A percentile compares a stretch with the other conserved stretches of the same genome.
Conservation (phyloP, 2,329 filamentous ascomycete species). For the Penicillium sp. region DNA sequence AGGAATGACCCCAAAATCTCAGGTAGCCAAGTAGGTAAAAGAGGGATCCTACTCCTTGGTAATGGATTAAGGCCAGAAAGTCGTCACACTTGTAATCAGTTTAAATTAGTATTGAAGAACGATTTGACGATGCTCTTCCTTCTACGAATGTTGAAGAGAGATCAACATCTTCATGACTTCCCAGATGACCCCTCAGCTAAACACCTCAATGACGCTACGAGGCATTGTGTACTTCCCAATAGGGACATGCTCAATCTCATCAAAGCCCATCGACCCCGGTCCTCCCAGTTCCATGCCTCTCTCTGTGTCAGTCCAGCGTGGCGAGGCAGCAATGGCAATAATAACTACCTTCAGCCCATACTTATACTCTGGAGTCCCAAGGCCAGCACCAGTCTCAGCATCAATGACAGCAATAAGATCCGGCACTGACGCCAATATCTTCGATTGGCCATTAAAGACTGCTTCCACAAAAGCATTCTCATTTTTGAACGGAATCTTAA, state of each 20-base stretch:
- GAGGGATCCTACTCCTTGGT: too few relatives aligned
- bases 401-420: conserved; percentile 59
- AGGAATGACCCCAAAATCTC: too few relatives aligned
- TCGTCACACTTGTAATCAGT: too few relatives aligned
- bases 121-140: too few relatives aligned
- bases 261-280: conserved; percentile 27
- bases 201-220: conserved; percentile 26
- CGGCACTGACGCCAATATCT: conserved; percentile 55
- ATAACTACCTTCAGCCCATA: conserved; percentile 54
- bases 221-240: conserved; percentile 23
- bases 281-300: conserved; percentile 43
- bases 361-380: conserved; percentile 59
- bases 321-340: conserved; percentile 51
- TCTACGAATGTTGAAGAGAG: too few relatives aligned
- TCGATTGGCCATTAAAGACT: conserved; percentile 7
- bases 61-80: too few relatives aligned
- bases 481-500: conserved; percentile 29
- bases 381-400: conserved; percentile 56
- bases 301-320: conserved; percentile 48
- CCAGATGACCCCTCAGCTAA: conserved; percentile 8
- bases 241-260: conserved; percentile 19
- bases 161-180: neutral
- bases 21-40: too few relatives aligned
- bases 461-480: conserved; percentile 28
- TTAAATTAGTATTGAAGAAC: too few relatives aligned